Evolutionary conservation across 306 rosid genomes (phyloP), one percentile per base, ranked within the genome.

Genomic region (Cucumis cinereus): DNA sequence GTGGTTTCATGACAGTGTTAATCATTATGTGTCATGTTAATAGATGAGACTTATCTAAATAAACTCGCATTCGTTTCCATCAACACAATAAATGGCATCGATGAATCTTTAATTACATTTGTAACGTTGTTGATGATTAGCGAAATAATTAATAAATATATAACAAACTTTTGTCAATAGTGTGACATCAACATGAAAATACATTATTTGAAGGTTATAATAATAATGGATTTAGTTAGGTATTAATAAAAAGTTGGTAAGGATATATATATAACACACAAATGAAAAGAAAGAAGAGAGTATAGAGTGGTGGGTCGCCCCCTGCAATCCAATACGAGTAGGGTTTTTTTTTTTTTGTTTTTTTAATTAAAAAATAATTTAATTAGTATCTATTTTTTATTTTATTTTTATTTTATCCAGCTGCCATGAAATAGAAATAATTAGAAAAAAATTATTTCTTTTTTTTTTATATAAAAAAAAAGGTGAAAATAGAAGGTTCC

Each of bases 401-500:
- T 10, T 23, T 0, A 2, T 57, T 57, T 4, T 26, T 0, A 17
- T 62, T 35, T 33, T 62, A 16, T 36, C 72, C 72, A 66, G 72
- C 72, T 66, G 72, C 28, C 17, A 61, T 61, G 13, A 60, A 28
- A 13, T 14, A 60, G 10, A 60, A 58, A 58, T 12, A 58, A 60
- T 60, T 5, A 28, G n/a, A 60, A 60, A 6, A 0, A 2, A 66
- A 38, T 30, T 2, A n/a, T 30, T 30, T 30, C 4, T 2, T 30
- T 30, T 30, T 30, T 30, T 5, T 3, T 30, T 30, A 3, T 30
- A 5, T 30, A 49, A 5, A 14, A 19, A 16, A 6, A 1, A 64
- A 40, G 1, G 53, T 66, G 73, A 67, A 70, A 70, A 50, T 50
- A 28, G 76, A 72, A 72, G 60, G 26, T 72, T 72, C 76, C 13